Conservation (phyloP, 2,329 filamentous ascomycete species). For the Fusarium camptoceras region DNA sequence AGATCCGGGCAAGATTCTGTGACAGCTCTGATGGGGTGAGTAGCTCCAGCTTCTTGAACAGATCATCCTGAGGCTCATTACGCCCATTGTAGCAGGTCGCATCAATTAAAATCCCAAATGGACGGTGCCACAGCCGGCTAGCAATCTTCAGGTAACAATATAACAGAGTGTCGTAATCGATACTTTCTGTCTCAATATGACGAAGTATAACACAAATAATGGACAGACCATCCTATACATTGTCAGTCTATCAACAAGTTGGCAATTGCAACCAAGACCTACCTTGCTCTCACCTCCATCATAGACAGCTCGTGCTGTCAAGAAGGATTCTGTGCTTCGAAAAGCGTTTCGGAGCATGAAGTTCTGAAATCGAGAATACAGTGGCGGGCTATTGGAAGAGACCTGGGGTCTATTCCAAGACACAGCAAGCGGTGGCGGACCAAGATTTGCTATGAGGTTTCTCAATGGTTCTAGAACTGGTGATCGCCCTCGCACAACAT, state of each 20-base stretch:
- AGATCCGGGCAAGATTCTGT: conserved; percentile 69
- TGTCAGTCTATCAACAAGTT: conserved; percentile 22
- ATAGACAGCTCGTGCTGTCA: conserved; percentile 74
- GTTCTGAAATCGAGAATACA: conserved; percentile 76
- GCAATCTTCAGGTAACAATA: conserved; percentile 79
- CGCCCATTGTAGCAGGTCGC: conserved; percentile 77
- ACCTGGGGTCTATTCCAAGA: conserved; percentile 77
- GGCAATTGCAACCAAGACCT: conserved; percentile 2
- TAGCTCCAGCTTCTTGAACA: conserved; percentile 72
- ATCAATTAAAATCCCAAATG: conserved; percentile 75
- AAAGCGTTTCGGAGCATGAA: conserved; percentile 79
- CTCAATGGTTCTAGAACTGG: conserved; percentile 70
- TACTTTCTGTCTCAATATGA: conserved; percentile 73
- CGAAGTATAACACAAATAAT: conserved; percentile 77
- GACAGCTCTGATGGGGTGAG: conserved; percentile 72
- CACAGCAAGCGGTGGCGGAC: conserved; percentile 74
- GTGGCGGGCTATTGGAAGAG: conserved; percentile 70
- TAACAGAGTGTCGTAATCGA: conserved; percentile 73
- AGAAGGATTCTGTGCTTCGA: conserved; percentile 71
- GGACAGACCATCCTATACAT: conserved; percentile 69
- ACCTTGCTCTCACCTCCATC: conserved; percentile 78
- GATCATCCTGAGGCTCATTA: conserved; percentile 72
- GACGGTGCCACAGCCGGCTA: conserved; percentile 76
- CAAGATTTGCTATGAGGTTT: conserved; percentile 73
- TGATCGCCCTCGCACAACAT: conserved; percentile 63